Conservation (phyloP, 2,329 filamentous ascomycete species). For the Claviceps purpurea region DNA sequence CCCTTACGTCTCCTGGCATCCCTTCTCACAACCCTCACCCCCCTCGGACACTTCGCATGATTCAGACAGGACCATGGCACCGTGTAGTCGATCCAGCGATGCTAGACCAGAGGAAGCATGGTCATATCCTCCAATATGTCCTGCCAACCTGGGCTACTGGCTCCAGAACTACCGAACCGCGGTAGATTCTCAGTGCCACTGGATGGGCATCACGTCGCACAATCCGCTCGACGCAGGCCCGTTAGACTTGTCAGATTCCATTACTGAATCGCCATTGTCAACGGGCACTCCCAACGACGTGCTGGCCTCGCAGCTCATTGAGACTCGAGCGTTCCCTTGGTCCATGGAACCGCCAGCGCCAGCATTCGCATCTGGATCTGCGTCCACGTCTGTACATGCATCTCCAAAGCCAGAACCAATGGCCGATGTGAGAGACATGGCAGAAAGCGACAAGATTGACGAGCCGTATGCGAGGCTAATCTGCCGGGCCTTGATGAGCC, state of each 20-base stretch:
- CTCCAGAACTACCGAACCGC: background rate
- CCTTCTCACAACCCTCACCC: background rate
- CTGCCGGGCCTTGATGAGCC: slow-evolving; percentile 58
- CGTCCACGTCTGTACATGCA: background rate
- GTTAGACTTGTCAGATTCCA: slow-evolving; percentile 4
- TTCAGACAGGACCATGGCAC: slow-evolving; percentile 4
- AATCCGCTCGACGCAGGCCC: slow-evolving; percentile 7
- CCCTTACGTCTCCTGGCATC: slow-evolving; percentile 1
- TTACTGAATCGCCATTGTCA: slow-evolving; percentile 4
- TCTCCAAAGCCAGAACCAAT: slow-evolving; percentile 14
- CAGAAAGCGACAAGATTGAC: slow-evolving; percentile 21
- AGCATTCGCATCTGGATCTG: background rate
- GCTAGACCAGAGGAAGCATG: slow-evolving; percentile 12
- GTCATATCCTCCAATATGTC: slow-evolving; percentile 22
- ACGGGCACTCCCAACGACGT: slow-evolving; percentile 4
- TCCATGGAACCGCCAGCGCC: background rate
- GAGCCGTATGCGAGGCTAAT: slow-evolving; percentile 76
- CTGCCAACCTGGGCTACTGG: slow-evolving; percentile 1
- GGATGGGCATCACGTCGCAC: background rate
- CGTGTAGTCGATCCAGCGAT: slow-evolving; percentile 6
- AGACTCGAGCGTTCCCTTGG: background rate
- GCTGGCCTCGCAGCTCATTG: background rate
- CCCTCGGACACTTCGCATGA: background rate
- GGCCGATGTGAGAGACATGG: slow-evolving; percentile 11
- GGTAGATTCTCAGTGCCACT: background rate